Evolutionary conservation across 441 rosid species (phyloP).

Genomic region (Pelargonium fulgidum): DNA sequence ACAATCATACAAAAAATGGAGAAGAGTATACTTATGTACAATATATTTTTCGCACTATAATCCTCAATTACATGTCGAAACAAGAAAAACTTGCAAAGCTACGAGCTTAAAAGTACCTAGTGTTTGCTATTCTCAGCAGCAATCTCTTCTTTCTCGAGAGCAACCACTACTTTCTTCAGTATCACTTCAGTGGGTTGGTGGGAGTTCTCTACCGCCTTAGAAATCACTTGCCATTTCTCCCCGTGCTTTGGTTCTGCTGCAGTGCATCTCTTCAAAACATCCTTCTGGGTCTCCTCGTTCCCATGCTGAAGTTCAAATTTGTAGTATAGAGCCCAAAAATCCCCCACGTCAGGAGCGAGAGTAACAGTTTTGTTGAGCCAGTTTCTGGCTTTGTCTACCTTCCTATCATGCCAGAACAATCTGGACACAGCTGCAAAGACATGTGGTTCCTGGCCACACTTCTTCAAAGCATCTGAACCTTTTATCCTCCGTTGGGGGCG

Average conservation of each 20-base stretch:
- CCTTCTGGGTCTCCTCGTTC: conserved; percentile 22
- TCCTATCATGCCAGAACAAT: conserved; percentile 26
- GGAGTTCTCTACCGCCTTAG: conserved; percentile 26
- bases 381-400: conserved; percentile 24
- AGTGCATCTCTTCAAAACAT: conserved; percentile 22
- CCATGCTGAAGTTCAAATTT: conserved; percentile 26
- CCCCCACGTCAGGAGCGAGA: conserved; percentile 25
- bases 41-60: neutral
- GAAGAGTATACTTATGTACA: neutral
- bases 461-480: conserved; percentile 22
- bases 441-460: conserved; percentile 22
- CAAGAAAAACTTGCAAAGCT: neutral
- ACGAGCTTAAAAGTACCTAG: neutral
- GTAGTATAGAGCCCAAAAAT: conserved; percentile 28
- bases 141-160: conserved; percentile 2
- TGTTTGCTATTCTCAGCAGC: neutral
- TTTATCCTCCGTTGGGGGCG: conserved; percentile 21
- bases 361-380: conserved; percentile 27
- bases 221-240: conserved; percentile 26
- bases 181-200: conserved; percentile 24
- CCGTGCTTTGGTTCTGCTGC: conserved; percentile 30
- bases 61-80: neutral
- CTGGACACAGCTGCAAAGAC: conserved; percentile 23
- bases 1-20: neutral
- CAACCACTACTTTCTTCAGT: neutral